Conservation (phyloP, 192 early-diverging fungal species). For the Backusella macrospora region DNA sequence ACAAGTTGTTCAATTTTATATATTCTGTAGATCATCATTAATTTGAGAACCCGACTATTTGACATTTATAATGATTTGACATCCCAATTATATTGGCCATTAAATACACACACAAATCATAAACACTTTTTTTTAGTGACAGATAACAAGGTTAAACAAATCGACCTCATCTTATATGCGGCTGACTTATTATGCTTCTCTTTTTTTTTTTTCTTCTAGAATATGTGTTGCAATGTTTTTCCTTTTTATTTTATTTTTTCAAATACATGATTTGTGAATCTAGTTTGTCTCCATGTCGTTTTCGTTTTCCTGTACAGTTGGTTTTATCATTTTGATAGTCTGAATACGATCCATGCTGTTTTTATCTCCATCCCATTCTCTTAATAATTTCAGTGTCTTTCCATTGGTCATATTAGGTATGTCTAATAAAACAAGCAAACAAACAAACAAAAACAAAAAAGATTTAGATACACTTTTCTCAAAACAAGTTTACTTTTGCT, state of each 20-base stretch:
- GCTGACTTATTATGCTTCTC: neutral
- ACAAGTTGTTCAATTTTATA: too few species aligned
- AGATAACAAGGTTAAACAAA: too few species aligned
- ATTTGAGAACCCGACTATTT: too few species aligned
- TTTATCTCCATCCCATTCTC: constrained; percentile 59
- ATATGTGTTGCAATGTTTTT: neutral
- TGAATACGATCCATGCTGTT: constrained; percentile 53
- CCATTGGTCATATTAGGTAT: constrained; percentile 57
- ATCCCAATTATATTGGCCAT: too few species aligned
- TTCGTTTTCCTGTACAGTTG: neutral
- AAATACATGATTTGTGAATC: neutral
- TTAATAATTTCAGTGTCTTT: constrained; percentile 49
- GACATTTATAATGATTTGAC: too few species aligned
- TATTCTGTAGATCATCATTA: too few species aligned
- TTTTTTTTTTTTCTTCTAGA: neutral
- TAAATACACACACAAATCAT: too few species aligned
- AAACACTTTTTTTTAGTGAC: too few species aligned
- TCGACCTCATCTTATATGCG: neutral
- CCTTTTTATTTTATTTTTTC: neutral
- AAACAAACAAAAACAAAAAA: neutral
- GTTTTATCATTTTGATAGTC: constrained; percentile 37
- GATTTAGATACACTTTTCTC: neutral
- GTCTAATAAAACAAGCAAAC: constrained; percentile 39
- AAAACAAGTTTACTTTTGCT: neutral
- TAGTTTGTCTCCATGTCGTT: neutral